A percentile compares a stretch with the other conserved stretches of the same genome.
Conservation (phyloP, 2,329 filamentous ascomycete genomes). For the Paecilomyces formosus region DNA sequence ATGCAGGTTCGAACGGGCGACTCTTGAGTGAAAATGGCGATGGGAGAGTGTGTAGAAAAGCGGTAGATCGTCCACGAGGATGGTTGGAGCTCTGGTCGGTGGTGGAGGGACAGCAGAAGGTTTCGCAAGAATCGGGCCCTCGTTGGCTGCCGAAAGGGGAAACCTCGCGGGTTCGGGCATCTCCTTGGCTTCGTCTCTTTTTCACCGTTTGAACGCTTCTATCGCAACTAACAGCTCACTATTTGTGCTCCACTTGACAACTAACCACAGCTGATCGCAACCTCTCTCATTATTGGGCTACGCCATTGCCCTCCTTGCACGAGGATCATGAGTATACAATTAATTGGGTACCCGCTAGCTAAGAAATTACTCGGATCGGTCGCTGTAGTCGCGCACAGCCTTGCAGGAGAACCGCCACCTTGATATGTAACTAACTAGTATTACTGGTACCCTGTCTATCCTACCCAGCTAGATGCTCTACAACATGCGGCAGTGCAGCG, state of each 20-base stretch:
- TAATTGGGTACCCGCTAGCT: not conserved
- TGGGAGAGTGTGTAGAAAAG: not conserved
- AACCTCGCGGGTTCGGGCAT: too few species aligned
- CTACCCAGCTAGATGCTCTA: slow-evolving; percentile 17
- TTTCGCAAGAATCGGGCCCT: not conserved
- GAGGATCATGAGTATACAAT: not conserved
- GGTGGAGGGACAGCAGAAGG: not conserved
- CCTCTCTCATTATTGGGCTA: not conserved
- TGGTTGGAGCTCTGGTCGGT: not conserved
- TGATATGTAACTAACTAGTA: not conserved
- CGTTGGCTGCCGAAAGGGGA: slow-evolving; percentile 10
- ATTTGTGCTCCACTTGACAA: not conserved
- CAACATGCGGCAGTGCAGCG: slow-evolving; percentile 31
- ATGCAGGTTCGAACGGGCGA: not conserved
- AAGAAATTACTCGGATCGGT: not conserved
- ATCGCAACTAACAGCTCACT: not conserved
- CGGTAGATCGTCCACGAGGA: not conserved
- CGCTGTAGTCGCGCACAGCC: not conserved
- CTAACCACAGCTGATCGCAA: not conserved
- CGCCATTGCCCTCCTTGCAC: not conserved
- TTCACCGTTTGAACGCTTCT: too few species aligned
- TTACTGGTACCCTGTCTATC: not conserved
- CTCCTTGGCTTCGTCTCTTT: not conserved
- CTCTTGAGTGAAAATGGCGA: not conserved
- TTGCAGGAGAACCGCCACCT: not conserved